Percentiles rank a stretch among this genome's conserved stretches.
Conservation (phyloP, 768 basidiomycete genomes). For the Phlegmacium glaucopus region DNA sequence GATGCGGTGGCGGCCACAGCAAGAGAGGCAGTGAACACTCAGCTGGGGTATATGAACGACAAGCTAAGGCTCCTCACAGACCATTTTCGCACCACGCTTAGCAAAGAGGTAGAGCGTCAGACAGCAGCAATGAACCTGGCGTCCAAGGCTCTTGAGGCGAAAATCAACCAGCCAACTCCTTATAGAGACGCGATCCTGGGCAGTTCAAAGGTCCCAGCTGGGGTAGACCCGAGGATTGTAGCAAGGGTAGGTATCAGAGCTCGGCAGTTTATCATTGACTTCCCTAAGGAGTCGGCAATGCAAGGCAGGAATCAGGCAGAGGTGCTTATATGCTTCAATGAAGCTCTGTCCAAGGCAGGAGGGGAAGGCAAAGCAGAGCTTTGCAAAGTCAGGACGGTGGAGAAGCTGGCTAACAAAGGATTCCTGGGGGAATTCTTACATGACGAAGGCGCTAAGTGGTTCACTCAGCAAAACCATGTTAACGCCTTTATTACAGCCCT, state of each 20-base stretch:
- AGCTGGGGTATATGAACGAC: too few species aligned
- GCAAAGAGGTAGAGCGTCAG: neutral
- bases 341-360: neutral
- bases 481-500: neutral
- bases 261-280: neutral
- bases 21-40: too few species aligned
- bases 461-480: neutral
- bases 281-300: neutral
- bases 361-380: neutral
- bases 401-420: neutral
- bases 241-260: too few species aligned
- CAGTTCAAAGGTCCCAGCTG: neutral
- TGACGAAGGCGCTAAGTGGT: neutral
- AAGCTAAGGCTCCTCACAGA: neutral
- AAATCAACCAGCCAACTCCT: neutral
- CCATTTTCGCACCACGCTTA: neutral
- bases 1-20: too few species aligned
- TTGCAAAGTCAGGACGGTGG: neutral
- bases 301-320: neutral
- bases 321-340: neutral
- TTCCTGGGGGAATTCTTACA: neutral
- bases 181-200: neutral
- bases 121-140: neutral
- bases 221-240: too few species aligned
- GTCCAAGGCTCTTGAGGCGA: neutral